Evolutionary conservation across 1,284 basidiomycete species (phyloP).

Genomic region (Ustilago lituana): DNA sequence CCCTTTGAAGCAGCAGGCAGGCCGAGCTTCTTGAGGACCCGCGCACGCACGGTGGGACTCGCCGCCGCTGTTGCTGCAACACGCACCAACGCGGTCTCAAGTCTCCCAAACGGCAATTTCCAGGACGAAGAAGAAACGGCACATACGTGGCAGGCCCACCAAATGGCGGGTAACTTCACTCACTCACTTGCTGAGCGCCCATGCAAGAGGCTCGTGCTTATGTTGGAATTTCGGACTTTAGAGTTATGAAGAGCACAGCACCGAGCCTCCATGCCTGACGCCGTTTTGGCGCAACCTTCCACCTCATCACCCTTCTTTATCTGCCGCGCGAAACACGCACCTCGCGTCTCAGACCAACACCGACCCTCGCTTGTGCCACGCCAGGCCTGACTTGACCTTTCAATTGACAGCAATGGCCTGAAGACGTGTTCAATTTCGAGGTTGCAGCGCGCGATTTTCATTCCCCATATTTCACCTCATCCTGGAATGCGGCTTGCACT

Average conservation of each 20-base stretch:
- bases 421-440: no score
- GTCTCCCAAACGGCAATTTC: no score
- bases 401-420: no score
- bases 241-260: neutral
- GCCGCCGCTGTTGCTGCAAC: no score
- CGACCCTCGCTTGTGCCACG: no score
- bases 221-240: constrained; percentile 14
- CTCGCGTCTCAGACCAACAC: constrained; percentile 6
- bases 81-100: neutral
- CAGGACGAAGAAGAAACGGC: no score
- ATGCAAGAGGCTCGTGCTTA: constrained; percentile 9
- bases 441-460: neutral
- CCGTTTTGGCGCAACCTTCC: no score
- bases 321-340: constrained; percentile 3
- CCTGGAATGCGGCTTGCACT: neutral
- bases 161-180: no score
- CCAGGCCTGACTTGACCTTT: no score
- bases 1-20: no score
- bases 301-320: constrained; percentile 1
- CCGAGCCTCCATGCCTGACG: neutral
- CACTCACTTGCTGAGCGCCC: no score
- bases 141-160: constrained; percentile 28
- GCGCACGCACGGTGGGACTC: constrained; percentile 1
- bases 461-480: neutral
- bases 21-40: neutral